These are phyloP conservation scores for Pyrenula aspistea DNA, from an alignment of 495 filamentous ascomycete genomes.

Conservation along the genomic window DNA sequence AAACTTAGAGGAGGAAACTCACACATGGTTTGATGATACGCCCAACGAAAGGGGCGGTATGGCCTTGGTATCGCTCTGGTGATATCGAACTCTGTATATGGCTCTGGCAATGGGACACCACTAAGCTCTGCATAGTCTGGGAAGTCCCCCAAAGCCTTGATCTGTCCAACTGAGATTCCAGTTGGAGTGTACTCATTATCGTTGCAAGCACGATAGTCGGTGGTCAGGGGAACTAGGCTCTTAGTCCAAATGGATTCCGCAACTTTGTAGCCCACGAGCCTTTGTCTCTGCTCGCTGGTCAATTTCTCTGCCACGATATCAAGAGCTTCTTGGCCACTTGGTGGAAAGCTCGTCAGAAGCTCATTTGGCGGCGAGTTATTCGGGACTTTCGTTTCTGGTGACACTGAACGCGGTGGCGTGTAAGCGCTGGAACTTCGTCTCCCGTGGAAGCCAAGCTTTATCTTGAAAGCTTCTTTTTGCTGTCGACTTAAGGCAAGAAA, in stretches of 20 bases:
- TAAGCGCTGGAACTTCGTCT: conserved; percentile 27
- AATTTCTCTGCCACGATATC: conserved; percentile 14
- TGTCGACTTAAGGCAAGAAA: conserved; percentile 12
- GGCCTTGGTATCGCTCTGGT: conserved; percentile 54
- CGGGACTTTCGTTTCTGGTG: conserved; percentile 32
- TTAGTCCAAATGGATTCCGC: conserved; percentile 18
- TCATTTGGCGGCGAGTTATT: conserved; percentile 16
- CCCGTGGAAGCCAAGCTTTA: conserved; percentile 12
- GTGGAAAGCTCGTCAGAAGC: conserved; percentile 41
- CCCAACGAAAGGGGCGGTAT: conserved; percentile 76
- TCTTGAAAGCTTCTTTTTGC: conserved; percentile 14
- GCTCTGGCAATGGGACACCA: conserved; percentile 62
- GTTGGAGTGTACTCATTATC: conserved; percentile 39
- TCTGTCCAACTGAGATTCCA: conserved; percentile 54
- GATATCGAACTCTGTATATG: conserved; percentile 55
- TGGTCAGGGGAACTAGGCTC: conserved; percentile 29
- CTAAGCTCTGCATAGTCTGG: conserved; percentile 71
- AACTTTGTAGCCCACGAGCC: conserved; percentile 2
- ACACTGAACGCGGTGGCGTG: conserved; percentile 46
- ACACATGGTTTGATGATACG: conserved; percentile 94
- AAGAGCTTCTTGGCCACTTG: conserved; percentile 41
- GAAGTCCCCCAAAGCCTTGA: conserved; percentile 66
- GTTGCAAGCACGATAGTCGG: conserved; percentile 25
- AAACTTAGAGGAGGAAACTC: conserved; percentile 18
- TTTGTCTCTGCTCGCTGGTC: conserved; percentile 7